phyloP scores from a whole-genome alignment of 306 rosid genomes.

The Prunus mongolica region DNA sequence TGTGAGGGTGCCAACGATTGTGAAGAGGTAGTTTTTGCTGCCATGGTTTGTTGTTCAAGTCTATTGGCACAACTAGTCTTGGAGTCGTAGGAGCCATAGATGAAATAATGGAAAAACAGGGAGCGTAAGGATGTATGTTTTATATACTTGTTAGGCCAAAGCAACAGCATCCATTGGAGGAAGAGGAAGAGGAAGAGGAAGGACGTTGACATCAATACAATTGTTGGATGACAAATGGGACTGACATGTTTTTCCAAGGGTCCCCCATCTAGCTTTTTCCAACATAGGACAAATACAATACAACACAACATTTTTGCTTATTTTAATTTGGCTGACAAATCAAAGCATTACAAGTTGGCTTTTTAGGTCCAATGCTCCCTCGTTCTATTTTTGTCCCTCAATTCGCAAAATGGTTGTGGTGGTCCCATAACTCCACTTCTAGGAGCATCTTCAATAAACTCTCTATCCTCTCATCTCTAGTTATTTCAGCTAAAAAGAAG shows the following conservation, averaged over 20 bases:
- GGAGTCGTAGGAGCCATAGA: slow-evolving; percentile 70
- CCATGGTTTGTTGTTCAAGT: slow-evolving; percentile 66
- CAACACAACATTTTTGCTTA: neutral
- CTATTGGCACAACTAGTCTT: slow-evolving; percentile 57
- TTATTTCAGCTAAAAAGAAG: no score
- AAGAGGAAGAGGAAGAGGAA: neutral
- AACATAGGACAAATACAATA: neutral
- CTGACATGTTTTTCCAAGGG: neutral
- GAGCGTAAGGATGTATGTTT: neutral
- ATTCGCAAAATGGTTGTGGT: no score
- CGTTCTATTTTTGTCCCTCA: no score
- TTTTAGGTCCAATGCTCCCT: no score
- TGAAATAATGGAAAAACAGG: neutral
- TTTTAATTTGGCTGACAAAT: neutral
- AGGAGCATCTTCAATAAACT: no score
- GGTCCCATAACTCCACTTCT: no score
- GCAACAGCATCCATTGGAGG: slow-evolving; percentile 5
- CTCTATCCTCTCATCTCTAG: no score
- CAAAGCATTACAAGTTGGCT: neutral
- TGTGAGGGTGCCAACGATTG: slow-evolving; percentile 83
- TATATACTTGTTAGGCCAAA: neutral
- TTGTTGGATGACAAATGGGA: slow-evolving; percentile 23
- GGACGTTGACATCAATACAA: neutral
- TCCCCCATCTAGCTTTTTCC: neutral
- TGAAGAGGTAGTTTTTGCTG: slow-evolving; percentile 71